Evolutionary conservation across 2,329 filamentous ascomycete genomes (phyloP).

Genomic region (Epichloe sibirici): DNA sequence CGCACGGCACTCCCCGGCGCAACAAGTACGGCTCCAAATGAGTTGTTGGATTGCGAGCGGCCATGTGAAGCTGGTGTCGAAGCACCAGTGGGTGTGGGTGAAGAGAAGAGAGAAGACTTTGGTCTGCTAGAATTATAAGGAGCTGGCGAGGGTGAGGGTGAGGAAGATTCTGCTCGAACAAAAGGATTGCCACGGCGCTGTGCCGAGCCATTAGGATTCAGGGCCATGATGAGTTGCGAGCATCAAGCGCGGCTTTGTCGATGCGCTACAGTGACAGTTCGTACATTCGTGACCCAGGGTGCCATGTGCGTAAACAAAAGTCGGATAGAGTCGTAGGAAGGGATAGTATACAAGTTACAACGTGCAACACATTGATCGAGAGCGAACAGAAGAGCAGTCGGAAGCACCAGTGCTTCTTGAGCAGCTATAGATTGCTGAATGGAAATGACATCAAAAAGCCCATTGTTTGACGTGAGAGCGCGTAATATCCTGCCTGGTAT

Average conservation of each 20-base stretch:
- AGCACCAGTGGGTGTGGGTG: slow-evolving; percentile 30
- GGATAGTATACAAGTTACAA: neutral
- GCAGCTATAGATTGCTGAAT: slow-evolving; percentile 13
- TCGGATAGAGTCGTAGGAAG: neutral
- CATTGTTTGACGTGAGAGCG: neutral
- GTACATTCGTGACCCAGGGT: neutral
- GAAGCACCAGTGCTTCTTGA: slow-evolving; percentile 13
- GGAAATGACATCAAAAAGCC: slow-evolving; percentile 14
- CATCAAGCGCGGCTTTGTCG: slow-evolving; percentile 10
- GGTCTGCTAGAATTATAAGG: slow-evolving; percentile 45
- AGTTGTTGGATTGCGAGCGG: slow-evolving; percentile 57
- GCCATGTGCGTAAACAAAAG: slow-evolving; percentile 15
- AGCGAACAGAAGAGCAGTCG: slow-evolving; percentile 10
- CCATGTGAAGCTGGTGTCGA: slow-evolving; percentile 41
- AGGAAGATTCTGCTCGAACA: slow-evolving; percentile 38
- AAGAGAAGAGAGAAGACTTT: slow-evolving; percentile 64
- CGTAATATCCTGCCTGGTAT: neutral
- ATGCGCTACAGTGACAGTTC: neutral
- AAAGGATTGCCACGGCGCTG: slow-evolving; percentile 76
- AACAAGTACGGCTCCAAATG: slow-evolving; percentile 29
- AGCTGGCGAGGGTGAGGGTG: slow-evolving; percentile 54
- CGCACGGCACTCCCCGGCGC: slow-evolving; percentile 24
- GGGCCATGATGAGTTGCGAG: slow-evolving; percentile 20
- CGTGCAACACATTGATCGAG: neutral
- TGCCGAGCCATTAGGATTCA: slow-evolving; percentile 29